phyloP scores from a whole-genome alignment of 2,329 filamentous ascomycete genomes.

The Cryphonectria radicalis region DNA sequence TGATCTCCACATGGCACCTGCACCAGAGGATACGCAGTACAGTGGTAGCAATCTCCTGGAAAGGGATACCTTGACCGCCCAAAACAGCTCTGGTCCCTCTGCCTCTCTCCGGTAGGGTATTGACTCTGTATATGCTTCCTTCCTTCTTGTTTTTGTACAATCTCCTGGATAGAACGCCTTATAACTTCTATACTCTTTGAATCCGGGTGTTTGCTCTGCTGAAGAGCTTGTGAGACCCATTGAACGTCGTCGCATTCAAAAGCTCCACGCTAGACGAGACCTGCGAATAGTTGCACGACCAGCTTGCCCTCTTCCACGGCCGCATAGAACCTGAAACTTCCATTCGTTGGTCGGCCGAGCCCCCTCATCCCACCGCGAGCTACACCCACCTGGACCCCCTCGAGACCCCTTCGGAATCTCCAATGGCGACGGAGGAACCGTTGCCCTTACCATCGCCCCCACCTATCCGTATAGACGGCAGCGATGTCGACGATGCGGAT shows the following conservation, averaged over 20 bases:
- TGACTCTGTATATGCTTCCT: constrained; percentile 1
- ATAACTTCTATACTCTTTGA: not conserved
- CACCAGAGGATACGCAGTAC: constrained; percentile 4
- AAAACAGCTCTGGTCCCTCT: constrained; percentile 12
- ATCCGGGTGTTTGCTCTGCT: not conserved
- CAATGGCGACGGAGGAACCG: constrained; percentile 28
- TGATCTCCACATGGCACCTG: constrained; percentile 22
- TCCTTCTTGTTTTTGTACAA: not conserved
- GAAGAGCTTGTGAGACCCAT: not conserved
- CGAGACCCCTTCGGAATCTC: not conserved
- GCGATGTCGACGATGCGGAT: constrained; percentile 72
- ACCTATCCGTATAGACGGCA: constrained; percentile 58
- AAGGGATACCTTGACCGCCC: constrained; percentile 26
- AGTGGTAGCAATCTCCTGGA: constrained; percentile 25
- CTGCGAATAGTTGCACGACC: not conserved
- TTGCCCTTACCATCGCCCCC: constrained; percentile 33
- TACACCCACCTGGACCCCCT: constrained; percentile 40
- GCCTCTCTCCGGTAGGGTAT: not conserved
- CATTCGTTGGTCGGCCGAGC: not conserved
- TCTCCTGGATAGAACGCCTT: not conserved
- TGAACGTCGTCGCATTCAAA: not conserved
- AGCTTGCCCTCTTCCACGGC: not conserved
- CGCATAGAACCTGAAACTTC: not conserved
- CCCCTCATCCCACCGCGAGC: constrained; percentile 48
- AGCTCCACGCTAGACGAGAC: not conserved